These are phyloP conservation scores for Phytophthora crassamura DNA, from an alignment of 352 stramenopile genomes.

Conservation along the genomic window DNA sequence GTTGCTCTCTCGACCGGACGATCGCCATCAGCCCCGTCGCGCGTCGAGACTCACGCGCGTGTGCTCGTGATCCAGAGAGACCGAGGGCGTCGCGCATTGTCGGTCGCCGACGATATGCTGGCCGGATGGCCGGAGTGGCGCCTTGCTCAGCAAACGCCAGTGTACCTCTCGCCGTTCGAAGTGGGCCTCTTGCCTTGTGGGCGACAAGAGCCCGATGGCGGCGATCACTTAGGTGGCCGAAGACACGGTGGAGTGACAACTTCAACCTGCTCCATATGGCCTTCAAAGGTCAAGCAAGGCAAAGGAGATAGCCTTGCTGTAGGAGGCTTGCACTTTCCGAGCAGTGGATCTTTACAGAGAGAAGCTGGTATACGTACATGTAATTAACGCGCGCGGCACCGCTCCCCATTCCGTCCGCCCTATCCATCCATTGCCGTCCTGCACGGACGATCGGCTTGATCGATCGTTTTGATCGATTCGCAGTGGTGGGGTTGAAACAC, in stretches of 20 bases:
- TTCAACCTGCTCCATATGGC: slow-evolving; percentile 16
- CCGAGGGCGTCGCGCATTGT: no score
- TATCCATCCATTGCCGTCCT: slow-evolving; percentile 8
- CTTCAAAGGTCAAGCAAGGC: no score
- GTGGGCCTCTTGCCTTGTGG: neutral
- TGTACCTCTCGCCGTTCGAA: slow-evolving; percentile 8
- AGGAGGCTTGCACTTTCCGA: slow-evolving; percentile 1
- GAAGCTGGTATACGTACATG: neutral
- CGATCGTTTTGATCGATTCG: neutral
- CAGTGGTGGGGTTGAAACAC: slow-evolving; percentile 16
- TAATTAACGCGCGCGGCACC: neutral
- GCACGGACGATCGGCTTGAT: no score
- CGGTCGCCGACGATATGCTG: no score
- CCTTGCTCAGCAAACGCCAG: slow-evolving; percentile 5
- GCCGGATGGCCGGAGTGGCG: neutral
- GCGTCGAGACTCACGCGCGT: neutral
- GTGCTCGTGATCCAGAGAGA: no score
- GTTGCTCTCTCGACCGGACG: neutral
- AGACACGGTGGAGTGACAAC: neutral
- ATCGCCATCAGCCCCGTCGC: neutral
- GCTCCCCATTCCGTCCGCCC: slow-evolving; percentile 7
- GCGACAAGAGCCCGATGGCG: slow-evolving; percentile 4
- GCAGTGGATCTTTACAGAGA: slow-evolving; percentile 28
- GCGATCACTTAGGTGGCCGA: neutral
- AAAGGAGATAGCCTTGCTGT: slow-evolving; percentile 5